Conservation (phyloP, 1,139 yeast genomes). For the Geotrichum klebahnii region DNA sequence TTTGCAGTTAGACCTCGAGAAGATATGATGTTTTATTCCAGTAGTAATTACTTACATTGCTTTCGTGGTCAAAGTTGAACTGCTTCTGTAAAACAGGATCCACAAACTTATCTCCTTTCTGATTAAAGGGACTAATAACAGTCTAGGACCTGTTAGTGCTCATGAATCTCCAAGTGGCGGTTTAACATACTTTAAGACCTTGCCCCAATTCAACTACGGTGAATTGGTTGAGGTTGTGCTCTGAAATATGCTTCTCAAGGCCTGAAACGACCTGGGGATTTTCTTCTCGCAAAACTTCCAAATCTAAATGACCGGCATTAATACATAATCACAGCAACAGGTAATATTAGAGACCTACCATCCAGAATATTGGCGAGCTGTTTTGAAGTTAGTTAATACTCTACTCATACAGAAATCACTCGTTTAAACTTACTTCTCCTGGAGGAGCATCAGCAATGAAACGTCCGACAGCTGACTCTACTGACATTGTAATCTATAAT, state of each 20-base stretch:
- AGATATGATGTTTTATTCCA: background rate
- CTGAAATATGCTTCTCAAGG: conserved; percentile 40
- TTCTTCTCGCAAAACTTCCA: conserved; percentile 39
- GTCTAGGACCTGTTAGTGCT: conserved; percentile 26
- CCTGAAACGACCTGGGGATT: conserved; percentile 33
- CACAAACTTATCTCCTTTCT: conserved; percentile 44
- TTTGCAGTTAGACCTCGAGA: background rate
- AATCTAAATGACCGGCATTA: conserved; percentile 25
- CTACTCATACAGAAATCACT: conserved; percentile 22
- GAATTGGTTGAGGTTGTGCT: conserved; percentile 45
- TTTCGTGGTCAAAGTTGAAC: conserved; percentile 60
- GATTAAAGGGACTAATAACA: conserved; percentile 48
- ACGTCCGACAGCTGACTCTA: conserved; percentile 33
- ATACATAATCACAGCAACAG: background rate
- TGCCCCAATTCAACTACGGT: conserved; percentile 41
- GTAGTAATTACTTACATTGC: conserved; percentile 26
- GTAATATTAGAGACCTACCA: conserved; percentile 24
- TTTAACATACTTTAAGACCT: conserved; percentile 23
- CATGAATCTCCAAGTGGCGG: background rate
- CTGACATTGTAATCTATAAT: conserved; percentile 24
- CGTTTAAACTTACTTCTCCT: conserved; percentile 43
- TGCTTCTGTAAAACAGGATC: conserved; percentile 47
- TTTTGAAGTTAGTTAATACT: conserved; percentile 24
- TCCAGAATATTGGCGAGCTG: conserved; percentile 31
- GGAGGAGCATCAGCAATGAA: conserved; percentile 54